Conservation (phyloP, 331 rosid genomes). For the Arachis monticola region DNA sequence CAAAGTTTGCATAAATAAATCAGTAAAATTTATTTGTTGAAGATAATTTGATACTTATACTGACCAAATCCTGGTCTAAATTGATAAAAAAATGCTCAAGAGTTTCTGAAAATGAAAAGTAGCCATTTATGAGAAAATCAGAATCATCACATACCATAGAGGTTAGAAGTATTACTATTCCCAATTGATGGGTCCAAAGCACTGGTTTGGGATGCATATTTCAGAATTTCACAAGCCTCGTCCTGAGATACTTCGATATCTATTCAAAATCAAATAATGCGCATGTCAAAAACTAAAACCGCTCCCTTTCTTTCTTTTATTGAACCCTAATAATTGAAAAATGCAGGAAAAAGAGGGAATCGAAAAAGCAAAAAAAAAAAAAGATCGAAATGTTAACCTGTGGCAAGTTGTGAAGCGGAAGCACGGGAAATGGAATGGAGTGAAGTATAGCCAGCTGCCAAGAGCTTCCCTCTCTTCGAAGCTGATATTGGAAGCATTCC, state of each 20-base stretch:
- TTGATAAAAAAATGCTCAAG: no score
- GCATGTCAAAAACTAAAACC: neutral
- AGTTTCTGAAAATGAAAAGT: neutral
- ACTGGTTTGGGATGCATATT: slow-evolving; percentile 55
- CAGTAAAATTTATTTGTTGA: no score
- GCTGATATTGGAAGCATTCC: slow-evolving; percentile 81
- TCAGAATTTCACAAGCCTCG: slow-evolving; percentile 75
- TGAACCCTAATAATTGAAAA: neutral
- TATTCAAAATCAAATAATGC: slow-evolving; percentile 42
- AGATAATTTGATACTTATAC: no score
- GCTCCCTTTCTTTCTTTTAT: no score
- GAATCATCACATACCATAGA: slow-evolving; percentile 56
- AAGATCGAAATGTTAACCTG: slow-evolving; percentile 46
- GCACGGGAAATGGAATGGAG: slow-evolving; percentile 58
- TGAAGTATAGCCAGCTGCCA: slow-evolving; percentile 74
- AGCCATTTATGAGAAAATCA: neutral
- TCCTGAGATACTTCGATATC: slow-evolving; percentile 63
- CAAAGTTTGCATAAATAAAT: no score
- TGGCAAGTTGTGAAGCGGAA: slow-evolving; percentile 65
- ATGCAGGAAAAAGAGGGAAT: neutral
- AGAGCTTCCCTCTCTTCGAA: slow-evolving; percentile 78
- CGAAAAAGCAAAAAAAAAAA: neutral
- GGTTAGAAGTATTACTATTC: slow-evolving; percentile 28
- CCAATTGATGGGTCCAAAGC: slow-evolving; percentile 57
- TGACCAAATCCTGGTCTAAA: no score